Conservation (phyloP, 2,329 filamentous ascomycete genomes). For the Trichoderma simmonsii region DNA sequence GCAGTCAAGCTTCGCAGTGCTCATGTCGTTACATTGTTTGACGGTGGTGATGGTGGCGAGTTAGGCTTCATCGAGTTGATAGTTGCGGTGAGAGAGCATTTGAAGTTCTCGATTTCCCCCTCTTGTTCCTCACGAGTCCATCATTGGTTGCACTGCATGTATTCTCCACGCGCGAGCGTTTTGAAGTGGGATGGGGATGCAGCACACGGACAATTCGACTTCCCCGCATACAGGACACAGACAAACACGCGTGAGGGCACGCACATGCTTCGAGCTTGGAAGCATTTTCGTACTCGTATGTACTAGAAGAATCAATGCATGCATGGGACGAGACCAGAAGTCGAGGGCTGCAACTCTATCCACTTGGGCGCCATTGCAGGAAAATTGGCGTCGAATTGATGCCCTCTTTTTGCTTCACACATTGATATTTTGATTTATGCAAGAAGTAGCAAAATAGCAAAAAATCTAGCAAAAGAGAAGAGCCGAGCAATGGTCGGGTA, state of each 20-base stretch:
- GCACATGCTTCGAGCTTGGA: background rate
- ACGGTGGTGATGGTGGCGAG: conserved; percentile 3
- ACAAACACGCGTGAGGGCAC: background rate
- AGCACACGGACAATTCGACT: background rate
- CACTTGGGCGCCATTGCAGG: conserved; percentile 17
- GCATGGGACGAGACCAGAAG: background rate
- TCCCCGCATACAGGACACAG: background rate
- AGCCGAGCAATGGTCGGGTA: background rate
- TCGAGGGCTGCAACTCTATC: background rate
- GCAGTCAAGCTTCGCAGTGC: background rate
- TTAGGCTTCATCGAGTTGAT: conserved; percentile 10
- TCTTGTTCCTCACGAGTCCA: background rate
- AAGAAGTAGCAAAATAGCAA: background rate
- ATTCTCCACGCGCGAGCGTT: background rate
- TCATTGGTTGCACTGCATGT: background rate
- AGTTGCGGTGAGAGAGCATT: background rate
- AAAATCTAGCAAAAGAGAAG: background rate
- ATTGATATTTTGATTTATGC: background rate
- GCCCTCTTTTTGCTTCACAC: background rate
- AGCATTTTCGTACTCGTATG: background rate
- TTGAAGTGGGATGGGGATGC: background rate
- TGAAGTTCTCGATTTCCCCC: background rate
- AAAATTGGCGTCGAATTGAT: background rate
- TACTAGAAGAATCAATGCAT: background rate
- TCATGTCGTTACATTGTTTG: background rate